Evolutionary conservation across 176 grass and related monocot genomes (phyloP), one percentile per base, ranked within the genome.

Genomic region (Musa troglodytarum): DNA sequence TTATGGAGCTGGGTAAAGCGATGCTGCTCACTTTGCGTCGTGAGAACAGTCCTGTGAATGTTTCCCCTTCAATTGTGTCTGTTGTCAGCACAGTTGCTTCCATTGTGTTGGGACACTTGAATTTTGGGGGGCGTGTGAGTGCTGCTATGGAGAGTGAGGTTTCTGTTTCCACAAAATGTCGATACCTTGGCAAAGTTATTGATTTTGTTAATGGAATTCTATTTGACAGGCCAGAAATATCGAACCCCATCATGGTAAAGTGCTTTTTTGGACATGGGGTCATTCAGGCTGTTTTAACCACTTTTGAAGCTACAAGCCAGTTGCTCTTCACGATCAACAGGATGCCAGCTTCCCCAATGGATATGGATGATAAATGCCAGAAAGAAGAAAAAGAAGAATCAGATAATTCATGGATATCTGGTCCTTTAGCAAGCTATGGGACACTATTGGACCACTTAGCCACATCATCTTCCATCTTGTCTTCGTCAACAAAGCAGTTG

Each of bases 291-390:
- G 87, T 99, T 64, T 89, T 99, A 71, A 94, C 96, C 25, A 99
- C 96, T 43, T 99, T 92, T 85, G 86, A 89, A 76, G 96, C 96
- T 74, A 94, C 96, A 8, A 99, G 96, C 56, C 90, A 99, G 82
- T 88, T 99, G 81, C 96, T 95, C 72, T 99, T 99, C 63, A 54
- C 91, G 1, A 86, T 89, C 75, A 92, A 85, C 70, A 80, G 88
- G 81, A 23, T 77, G 12, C 88, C 79, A 1, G 82, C 88, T 43
- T 94, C 96, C 9, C 88, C 88, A 75, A 94, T 99, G 96, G 88
- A 99, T 49, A 99, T 77, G 4, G 85, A 87, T n/a, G 88, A 94
- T 79, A 86, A 79, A 83, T 87, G 82, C 77, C 71, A 43, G 58
- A 85, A 64, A 79, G 85, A 81, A 72, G 88, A 91, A 76, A 89